Percentiles rank a stretch among this genome's conserved stretches.
These are phyloP conservation scores for Talaromyces sp. DNA, from an alignment of 2,329 filamentous ascomycete genomes.

Conservation along the genomic window DNA sequence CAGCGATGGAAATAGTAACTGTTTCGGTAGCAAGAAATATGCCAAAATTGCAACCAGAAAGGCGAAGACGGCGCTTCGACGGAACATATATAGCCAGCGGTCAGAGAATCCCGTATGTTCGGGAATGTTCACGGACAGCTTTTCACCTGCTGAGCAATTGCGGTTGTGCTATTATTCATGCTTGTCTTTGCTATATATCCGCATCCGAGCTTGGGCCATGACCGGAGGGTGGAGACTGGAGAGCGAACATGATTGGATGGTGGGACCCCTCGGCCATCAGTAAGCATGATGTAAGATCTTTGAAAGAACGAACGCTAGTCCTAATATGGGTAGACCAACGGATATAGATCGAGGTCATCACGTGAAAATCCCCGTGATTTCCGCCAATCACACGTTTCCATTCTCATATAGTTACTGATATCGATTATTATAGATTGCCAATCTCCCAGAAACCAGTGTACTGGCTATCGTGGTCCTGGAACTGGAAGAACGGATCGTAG, in stretches of 20 bases:
- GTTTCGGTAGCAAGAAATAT: neutral
- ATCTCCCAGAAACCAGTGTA: constrained; percentile 25
- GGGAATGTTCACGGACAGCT: constrained; percentile 1
- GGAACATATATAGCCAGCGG: neutral
- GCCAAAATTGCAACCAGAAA: constrained; percentile 5
- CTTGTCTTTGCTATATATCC: neutral
- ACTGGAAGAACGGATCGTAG: constrained; percentile 26
- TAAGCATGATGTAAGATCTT: constrained; percentile 11
- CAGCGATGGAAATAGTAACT: neutral
- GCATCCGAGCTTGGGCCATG: neutral
- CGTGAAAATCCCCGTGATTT: neutral
- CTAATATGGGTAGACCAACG: neutral
- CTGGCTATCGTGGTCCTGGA: constrained; percentile 23
- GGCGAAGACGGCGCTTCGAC: neutral
- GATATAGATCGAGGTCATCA: neutral
- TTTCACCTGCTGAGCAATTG: neutral
- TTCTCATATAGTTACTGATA: neutral
- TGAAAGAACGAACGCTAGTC: neutral
- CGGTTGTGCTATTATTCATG: neutral
- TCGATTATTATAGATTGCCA: constrained; percentile 21
- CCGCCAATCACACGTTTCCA: neutral
- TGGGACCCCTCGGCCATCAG: neutral
- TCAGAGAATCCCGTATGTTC: neutral
- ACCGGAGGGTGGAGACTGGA: neutral
- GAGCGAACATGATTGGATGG: constrained; percentile 4